phyloP scores from a whole-genome alignment of 257 asterid genomes.

The Solanum chilense region DNA sequence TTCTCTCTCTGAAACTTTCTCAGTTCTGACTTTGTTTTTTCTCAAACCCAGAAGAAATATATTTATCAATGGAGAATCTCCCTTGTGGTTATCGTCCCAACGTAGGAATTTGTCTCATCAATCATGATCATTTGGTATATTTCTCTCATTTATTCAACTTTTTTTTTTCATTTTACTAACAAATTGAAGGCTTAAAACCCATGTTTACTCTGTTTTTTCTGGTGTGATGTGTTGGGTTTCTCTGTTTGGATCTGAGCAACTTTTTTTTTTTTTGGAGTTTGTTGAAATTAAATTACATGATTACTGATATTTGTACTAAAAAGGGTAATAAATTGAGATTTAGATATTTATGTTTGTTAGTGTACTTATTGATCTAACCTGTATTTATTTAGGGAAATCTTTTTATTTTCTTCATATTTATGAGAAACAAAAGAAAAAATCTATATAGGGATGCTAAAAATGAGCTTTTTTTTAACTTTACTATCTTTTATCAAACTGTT shows the following conservation, averaged over 20 bases:
- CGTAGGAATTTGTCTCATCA: constrained; percentile 91
- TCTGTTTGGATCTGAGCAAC: neutral
- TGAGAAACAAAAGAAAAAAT: neutral
- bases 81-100: constrained; percentile 99
- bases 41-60: neutral
- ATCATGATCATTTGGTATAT: constrained; percentile 55
- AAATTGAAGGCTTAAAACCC: neutral
- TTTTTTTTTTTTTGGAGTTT: neutral
- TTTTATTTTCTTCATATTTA: neutral
- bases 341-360: neutral
- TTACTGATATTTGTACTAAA: neutral
- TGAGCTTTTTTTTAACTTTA: neutral
- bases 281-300: neutral
- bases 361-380: neutral
- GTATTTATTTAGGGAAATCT: neutral
- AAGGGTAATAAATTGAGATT: neutral
- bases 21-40: neutral
- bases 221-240: neutral
- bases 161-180: neutral
- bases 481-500: neutral
- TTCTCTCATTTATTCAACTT: neutral
- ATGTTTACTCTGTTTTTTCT: neutral
- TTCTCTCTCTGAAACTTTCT: neutral
- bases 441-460: neutral
- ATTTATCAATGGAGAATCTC: constrained; percentile 65